These are phyloP conservation scores for Climacium dendroides DNA, from an alignment of 225 moss, liverwort and hornwort species.

Conservation along the genomic window DNA sequence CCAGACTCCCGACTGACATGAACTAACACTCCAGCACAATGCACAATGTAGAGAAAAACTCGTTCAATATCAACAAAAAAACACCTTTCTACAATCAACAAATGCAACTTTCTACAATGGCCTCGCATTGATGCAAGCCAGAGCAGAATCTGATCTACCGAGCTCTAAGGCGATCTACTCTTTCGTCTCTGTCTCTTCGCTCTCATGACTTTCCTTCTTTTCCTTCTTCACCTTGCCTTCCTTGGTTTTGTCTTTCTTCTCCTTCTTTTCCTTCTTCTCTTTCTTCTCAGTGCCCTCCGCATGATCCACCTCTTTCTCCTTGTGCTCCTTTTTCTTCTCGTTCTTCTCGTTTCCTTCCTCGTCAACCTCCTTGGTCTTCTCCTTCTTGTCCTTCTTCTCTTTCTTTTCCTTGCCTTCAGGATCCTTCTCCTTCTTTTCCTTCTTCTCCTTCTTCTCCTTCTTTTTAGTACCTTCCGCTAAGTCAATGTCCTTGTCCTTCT, in stretches of 20 bases:
- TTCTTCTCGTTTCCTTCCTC: background rate
- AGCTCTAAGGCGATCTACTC: background rate
- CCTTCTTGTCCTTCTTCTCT: background rate
- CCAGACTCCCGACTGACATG: background rate
- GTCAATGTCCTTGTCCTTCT: background rate
- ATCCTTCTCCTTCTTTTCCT: background rate
- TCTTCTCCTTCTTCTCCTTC: background rate
- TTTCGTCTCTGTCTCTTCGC: background rate
- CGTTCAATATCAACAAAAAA: conserved; percentile 1
- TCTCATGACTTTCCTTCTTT: background rate
- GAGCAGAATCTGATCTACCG: background rate
- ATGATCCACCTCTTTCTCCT: background rate
- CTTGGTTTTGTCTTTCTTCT: background rate
- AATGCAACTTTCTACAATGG: background rate
- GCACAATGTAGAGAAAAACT: background rate
- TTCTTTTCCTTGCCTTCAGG: background rate
- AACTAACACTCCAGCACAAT: background rate
- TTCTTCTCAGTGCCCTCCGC: background rate
- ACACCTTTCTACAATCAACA: conserved; percentile 8
- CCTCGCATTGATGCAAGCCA: background rate
- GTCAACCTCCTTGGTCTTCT: background rate
- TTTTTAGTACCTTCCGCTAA: background rate
- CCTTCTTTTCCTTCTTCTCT: background rate
- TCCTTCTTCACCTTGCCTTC: background rate
- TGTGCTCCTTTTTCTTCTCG: background rate